Conservation (phyloP, 768 basidiomycete species). For the Omphalotus guepiniiformis region DNA sequence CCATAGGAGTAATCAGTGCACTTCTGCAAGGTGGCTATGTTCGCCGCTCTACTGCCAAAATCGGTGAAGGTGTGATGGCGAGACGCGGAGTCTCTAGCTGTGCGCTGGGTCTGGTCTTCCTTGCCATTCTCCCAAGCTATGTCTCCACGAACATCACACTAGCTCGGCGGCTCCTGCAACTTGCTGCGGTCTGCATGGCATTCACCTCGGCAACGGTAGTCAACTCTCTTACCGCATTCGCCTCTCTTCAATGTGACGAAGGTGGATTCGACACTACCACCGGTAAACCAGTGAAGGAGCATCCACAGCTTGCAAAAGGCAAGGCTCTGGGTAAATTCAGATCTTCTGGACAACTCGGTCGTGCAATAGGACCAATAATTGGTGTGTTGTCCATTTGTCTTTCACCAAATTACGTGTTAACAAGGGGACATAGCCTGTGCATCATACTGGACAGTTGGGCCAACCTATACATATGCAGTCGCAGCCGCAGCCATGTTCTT, state of each 20-base stretch:
- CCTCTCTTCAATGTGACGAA: slow-evolving; percentile 89
- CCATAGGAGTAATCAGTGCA: slow-evolving; percentile 88
- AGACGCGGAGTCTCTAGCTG: slow-evolving; percentile 75
- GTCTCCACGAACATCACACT: slow-evolving; percentile 35
- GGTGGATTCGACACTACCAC: slow-evolving; percentile 48
- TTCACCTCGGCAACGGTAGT: slow-evolving; percentile 97
- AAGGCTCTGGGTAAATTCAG: slow-evolving; percentile 82
- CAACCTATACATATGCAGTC: slow-evolving; percentile 66
- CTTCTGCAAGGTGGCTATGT: slow-evolving; percentile 94
- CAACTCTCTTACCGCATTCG: slow-evolving; percentile 86
- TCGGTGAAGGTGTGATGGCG: slow-evolving; percentile 82
- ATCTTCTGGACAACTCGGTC: slow-evolving; percentile 90
- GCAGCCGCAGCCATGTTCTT: slow-evolving; percentile 63
- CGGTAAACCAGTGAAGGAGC: slow-evolving; percentile 49
- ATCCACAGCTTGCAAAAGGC: slow-evolving; percentile 77
- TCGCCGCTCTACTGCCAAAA: slow-evolving; percentile 67
- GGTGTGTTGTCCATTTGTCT: slow-evolving; percentile 42
- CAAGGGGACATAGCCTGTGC: slow-evolving; percentile 58
- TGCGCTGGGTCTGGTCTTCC: slow-evolving; percentile 60
- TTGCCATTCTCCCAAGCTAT: slow-evolving; percentile 66
- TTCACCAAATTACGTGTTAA: neutral
- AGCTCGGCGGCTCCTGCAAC: slow-evolving; percentile 52
- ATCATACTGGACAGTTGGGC: slow-evolving; percentile 86
- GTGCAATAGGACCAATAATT: slow-evolving; percentile 89
- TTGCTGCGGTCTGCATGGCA: slow-evolving; percentile 80